Conservation (phyloP, 257 asterid genomes). For the Fraxinus quadrangulata region DNA sequence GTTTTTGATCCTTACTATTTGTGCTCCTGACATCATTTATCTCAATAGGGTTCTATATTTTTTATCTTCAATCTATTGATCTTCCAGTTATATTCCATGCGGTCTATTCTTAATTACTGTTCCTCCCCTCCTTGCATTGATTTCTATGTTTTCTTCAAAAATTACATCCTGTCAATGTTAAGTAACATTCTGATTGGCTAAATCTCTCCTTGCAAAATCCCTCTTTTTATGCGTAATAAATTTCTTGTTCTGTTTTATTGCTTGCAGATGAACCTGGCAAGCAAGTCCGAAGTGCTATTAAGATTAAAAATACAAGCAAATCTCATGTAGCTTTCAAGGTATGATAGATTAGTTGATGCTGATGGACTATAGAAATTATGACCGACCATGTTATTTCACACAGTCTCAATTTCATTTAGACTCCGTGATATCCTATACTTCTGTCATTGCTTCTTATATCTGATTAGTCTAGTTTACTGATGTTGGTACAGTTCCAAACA, state of each 20-base stretch:
- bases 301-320: slow-evolving; percentile 89
- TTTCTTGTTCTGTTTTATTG: background rate
- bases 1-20: background rate
- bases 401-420: slow-evolving; percentile 17
- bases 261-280: slow-evolving; percentile 89
- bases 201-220: background rate
- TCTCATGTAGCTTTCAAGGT: slow-evolving; percentile 96
- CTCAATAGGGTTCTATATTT: background rate
- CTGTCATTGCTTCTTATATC: slow-evolving; percentile 9
- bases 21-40: background rate
- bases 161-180: background rate
- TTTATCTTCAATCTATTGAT: background rate
- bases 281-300: slow-evolving; percentile 90
- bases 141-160: background rate
- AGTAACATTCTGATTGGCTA: background rate
- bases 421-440: slow-evolving; percentile 4
- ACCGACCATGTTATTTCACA: background rate
- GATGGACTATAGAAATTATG: background rate
- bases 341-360: slow-evolving; percentile 12
- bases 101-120: background rate
- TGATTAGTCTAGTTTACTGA: slow-evolving; percentile 26
- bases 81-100: background rate
- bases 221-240: background rate
- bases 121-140: background rate
- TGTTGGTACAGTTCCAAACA: slow-evolving; percentile 77